Evolutionary conservation across 352 stramenopile genomes (phyloP), one percentile per base, ranked within the genome.

Genomic region (Globisporangium iwayamae): DNA sequence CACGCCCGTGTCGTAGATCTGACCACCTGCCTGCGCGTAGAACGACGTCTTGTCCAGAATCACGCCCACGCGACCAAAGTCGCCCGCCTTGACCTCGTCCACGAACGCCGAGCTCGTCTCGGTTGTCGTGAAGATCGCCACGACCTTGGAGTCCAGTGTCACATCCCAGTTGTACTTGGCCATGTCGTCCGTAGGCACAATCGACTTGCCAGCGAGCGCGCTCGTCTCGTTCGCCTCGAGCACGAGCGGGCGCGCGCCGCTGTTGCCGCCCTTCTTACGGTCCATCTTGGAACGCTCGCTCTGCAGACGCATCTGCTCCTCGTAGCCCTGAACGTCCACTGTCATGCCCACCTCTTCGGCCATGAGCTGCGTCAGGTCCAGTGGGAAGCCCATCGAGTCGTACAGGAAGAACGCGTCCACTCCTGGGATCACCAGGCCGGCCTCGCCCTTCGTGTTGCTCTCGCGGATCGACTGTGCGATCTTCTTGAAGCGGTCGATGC

Each of bases 361-460:
- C 95, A 99, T 99, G 70, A 98, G 91, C 72, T 98, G 87, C 13
- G 98, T 99, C 69, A 99, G 84, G 75, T 99, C 98, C 54, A 99
- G 82, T 6, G 98, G 98, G 81, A 99, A 99, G 55, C 97, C 98
- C 75, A 99, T 93, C 25, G 97, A 99, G 70, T 99, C 96, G 76
- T 99, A 99, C 20, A 99, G 73, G 72, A 98, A 99, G 81, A 99
- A 99, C 3, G 97, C 97, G 56, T 98, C 93, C 47, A 89, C 81
- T 22, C 94, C 96, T n/a, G 91, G 83, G 62, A 99, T 94, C 9
- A 98, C 83, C 25, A 86, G 83, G 16, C 74, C 66, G 51, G 78
- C 76, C 52, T 85, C 60, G 7, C 79, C 78, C 3, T 68, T 80
- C 16, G 71, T 60, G 36, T 90, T 88, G 41, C 69, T 69, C 41